Conservation (phyloP, 441 rosid genomes). For the Pelargonium citronellum region DNA sequence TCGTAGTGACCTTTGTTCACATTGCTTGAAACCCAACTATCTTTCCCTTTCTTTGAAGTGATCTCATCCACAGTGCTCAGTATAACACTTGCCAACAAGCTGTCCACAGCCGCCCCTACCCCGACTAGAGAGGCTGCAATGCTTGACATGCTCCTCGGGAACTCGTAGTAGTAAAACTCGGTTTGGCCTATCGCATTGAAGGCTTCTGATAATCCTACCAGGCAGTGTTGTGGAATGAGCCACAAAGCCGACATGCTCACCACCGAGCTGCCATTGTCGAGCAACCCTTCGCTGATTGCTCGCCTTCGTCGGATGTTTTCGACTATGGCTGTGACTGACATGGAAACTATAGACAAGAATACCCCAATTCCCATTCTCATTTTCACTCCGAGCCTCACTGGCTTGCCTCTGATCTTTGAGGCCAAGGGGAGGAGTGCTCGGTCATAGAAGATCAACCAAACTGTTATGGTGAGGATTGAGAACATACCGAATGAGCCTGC, state of each 20-base stretch:
- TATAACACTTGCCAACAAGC: conserved; percentile 53
- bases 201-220: conserved; percentile 74
- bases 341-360: conserved; percentile 49
- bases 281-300: conserved; percentile 50
- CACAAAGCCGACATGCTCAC: conserved; percentile 70
- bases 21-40: conserved; percentile 60
- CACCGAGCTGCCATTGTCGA: conserved; percentile 42
- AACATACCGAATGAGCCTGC: conserved; percentile 68
- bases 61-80: conserved; percentile 35
- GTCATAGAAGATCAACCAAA: conserved; percentile 67
- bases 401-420: conserved; percentile 57
- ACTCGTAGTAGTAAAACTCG: conserved; percentile 75
- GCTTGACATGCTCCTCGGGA: conserved; percentile 85
- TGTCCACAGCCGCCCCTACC: conserved; percentile 73
- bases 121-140: conserved; percentile 59
- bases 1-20: conserved; percentile 71
- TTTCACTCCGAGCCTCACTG: conserved; percentile 49
- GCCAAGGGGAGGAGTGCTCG: conserved; percentile 64
- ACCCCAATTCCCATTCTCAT: conserved; percentile 79
- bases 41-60: conserved; percentile 45
- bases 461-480: conserved; percentile 42
- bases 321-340: conserved; percentile 56
- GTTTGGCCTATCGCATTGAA: conserved; percentile 73
- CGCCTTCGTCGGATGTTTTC: conserved; percentile 54
- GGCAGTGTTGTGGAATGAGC: conserved; percentile 66